These are phyloP conservation scores for Suillus ampliporus DNA, from an alignment of 768 basidiomycete genomes.

Conservation along the genomic window DNA sequence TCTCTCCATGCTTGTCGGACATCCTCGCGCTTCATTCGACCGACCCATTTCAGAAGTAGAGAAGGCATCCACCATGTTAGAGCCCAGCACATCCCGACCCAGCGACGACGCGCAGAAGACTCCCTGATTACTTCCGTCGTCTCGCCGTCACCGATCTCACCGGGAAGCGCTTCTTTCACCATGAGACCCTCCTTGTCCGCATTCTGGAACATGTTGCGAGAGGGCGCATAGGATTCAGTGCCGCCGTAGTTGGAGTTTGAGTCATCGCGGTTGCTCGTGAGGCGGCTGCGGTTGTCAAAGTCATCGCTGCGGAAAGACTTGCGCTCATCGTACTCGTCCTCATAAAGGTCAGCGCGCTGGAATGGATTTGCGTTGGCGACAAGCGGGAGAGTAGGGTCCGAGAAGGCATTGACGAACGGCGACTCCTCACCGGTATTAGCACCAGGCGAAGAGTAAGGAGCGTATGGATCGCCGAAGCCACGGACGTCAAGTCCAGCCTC, in stretches of 20 bases:
- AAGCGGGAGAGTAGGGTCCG: constrained; percentile 79
- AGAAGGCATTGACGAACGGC: constrained; percentile 47
- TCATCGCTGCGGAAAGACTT: constrained; percentile 79
- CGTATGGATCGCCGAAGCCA: constrained; percentile 70
- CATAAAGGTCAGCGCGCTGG: constrained; percentile 75
- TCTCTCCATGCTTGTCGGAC: constrained; percentile 97
- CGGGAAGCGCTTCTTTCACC: constrained; percentile 85
- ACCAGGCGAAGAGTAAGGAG: constrained; percentile 69
- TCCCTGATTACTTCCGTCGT: constrained; percentile 88
- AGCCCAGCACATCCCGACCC: constrained; percentile 88
- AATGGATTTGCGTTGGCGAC: constrained; percentile 84
- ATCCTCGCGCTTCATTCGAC: constrained; percentile 94
- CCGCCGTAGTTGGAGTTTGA: constrained; percentile 84
- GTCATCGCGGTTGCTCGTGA: constrained; percentile 81
- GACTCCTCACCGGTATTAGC: constrained; percentile 43
- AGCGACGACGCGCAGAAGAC: constrained; percentile 77
- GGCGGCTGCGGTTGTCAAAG: constrained; percentile 77
- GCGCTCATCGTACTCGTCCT: constrained; percentile 80
- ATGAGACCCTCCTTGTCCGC: constrained; percentile 72
- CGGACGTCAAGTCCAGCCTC: constrained; percentile 70
- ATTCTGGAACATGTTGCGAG: constrained; percentile 93
- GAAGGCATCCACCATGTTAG: constrained; percentile 93
- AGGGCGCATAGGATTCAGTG: constrained; percentile 93
- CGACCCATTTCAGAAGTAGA: constrained; percentile 67
- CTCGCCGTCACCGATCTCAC: constrained; percentile 87